A percentile compares a stretch with the other conserved stretches of the same genome.
Conservation (phyloP, 306 rosid species). For the Gleditsia sinensis region DNA sequence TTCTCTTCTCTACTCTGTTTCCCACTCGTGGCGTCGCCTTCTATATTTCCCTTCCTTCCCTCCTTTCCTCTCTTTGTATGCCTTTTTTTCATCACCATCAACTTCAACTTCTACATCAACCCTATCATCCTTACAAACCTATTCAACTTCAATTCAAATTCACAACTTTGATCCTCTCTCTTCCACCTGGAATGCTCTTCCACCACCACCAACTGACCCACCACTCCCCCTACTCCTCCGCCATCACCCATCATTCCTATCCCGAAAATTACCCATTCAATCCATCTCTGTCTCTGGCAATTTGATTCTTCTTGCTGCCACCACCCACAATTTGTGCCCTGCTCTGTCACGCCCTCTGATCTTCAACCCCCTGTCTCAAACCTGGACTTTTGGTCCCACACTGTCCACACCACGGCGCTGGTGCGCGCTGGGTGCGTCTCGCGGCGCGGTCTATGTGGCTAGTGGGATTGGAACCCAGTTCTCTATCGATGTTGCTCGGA, state of each 20-base stretch:
- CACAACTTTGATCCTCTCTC: constrained; percentile 68
- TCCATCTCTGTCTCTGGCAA: constrained; percentile 54
- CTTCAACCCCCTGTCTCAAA: constrained; percentile 46
- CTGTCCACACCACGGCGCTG: constrained; percentile 70
- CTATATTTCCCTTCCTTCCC: constrained; percentile 75
- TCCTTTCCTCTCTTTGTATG: constrained; percentile 68
- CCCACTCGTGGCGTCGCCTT: constrained; percentile 75
- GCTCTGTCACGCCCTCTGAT: constrained; percentile 70
- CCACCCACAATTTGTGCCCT: constrained; percentile 55
- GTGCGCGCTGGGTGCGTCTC: constrained; percentile 61
- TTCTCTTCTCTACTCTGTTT: constrained; percentile 53
- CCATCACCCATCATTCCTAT: constrained; percentile 85
- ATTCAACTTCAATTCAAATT: constrained; percentile 39
- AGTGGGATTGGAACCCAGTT: constrained; percentile 80
- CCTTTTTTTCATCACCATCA: constrained; percentile 50
- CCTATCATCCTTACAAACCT: neutral
- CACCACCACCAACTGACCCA: constrained; percentile 50
- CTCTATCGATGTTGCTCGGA: constrained; percentile 55
- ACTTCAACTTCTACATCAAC: constrained; percentile 10
- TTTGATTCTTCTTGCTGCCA: constrained; percentile 75
- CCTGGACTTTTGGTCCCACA: constrained; percentile 60
- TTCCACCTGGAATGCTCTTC: constrained; percentile 51
- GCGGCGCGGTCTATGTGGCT: constrained; percentile 56
- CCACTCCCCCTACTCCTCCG: constrained; percentile 52
- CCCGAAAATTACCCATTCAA: constrained; percentile 71